phyloP scores from a whole-genome alignment of 192 early-diverging fungal species.

The Phlyctochytrium planicorne region DNA sequence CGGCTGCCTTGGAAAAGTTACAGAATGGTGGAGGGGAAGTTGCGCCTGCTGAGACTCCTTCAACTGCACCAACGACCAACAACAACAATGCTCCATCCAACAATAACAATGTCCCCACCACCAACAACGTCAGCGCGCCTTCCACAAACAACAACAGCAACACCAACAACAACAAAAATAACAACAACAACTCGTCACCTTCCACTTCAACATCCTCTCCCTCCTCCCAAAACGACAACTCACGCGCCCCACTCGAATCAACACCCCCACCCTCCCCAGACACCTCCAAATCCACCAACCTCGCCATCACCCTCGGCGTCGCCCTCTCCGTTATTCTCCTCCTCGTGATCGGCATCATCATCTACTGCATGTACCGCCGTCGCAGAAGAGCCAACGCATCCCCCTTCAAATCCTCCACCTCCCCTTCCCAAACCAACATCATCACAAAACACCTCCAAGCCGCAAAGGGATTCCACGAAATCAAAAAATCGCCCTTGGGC shows the following conservation, averaged over 20 bases:
- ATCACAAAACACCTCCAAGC: too few species aligned
- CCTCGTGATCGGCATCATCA: neutral
- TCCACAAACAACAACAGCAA: too few species aligned
- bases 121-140: too few species aligned
- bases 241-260: too few species aligned
- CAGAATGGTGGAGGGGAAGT: neutral
- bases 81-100: neutral
- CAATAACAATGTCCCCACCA: neutral
- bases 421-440: neutral
- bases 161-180: too few species aligned
- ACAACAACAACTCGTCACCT: too few species aligned
- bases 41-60: neutral
- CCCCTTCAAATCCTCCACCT: neutral
- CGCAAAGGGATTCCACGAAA: too few species aligned
- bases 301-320: neutral
- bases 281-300: neutral
- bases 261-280: neutral
- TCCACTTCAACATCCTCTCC: too few species aligned
- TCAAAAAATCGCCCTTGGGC: too few species aligned
- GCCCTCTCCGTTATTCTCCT: neutral
- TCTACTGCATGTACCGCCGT: neutral
- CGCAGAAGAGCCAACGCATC: neutral
- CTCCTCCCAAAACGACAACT: too few species aligned
- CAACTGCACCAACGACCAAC: neutral
- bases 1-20: neutral